Evolutionary conservation across 176 grass and related monocot genomes (phyloP).

Genomic region (Bolboschoenus planiculmis): DNA sequence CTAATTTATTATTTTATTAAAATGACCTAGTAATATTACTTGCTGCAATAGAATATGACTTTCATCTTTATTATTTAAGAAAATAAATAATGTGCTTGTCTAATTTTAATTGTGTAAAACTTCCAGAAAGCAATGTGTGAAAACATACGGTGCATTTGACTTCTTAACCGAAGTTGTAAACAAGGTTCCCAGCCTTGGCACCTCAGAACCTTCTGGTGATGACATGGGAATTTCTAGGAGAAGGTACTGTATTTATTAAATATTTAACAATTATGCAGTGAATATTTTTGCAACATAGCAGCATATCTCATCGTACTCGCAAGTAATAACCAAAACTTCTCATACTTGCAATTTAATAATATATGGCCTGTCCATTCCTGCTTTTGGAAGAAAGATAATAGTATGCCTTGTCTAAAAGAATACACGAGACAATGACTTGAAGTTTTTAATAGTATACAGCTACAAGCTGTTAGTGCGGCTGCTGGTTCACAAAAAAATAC

Average conservation of each 20-base stretch:
- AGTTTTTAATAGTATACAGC: neutral
- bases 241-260: slow-evolving; percentile 41
- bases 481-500: neutral
- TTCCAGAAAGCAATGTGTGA: slow-evolving; percentile 97
- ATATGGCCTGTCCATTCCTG: neutral
- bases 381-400: slow-evolving; percentile 26
- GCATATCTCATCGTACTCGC: neutral
- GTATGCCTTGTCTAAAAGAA: neutral
- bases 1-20: neutral
- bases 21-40: neutral
- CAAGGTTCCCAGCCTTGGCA: slow-evolving; percentile 91
- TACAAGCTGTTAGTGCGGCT: too few relatives aligned
- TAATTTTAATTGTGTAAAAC: slow-evolving; percentile 34
- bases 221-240: slow-evolving; percentile 76
- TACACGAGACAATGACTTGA: neutral
- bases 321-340: neutral
- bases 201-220: slow-evolving; percentile 66
- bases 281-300: neutral
- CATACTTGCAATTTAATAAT: neutral
- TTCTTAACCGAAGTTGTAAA: slow-evolving; percentile 93
- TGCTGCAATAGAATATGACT: neutral
- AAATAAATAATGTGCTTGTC: neutral
- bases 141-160: slow-evolving; percentile 93
- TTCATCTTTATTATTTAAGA: neutral
- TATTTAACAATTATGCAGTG: slow-evolving; percentile 3